Evolutionary conservation across 129 eudicot species (phyloP), one percentile per base, ranked within the genome.

Genomic region (Flaveria bidentis): DNA sequence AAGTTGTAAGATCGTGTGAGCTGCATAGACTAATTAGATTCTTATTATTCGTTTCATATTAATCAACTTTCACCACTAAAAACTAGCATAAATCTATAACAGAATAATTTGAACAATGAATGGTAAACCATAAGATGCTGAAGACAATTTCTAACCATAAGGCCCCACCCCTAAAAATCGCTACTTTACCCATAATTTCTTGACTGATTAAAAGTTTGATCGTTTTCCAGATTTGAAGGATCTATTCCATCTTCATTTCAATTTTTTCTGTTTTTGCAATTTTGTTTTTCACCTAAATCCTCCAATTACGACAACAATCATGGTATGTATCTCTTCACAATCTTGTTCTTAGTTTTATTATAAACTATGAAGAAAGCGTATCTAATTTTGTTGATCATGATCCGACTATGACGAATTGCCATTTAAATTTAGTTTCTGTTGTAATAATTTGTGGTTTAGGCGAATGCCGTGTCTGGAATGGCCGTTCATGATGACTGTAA

Each of bases 381-480:
- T 69, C 44, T 67, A 16, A 22, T 51, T 60, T 3, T 46, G 62
- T 30, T 73, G 49, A 51, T 53, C 68, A 72, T 63, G 78, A 72
- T 74, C 52, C 74, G 30, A 13, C 42, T 3, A 70, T 0, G 64
- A 49, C 26, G 72, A 8, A 7, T 53, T 57, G n/a, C 17, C 45
- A 47, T 28, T 28, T 78, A 68, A 10, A 36, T 53, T 58, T 47
- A 23, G 1, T 12, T 62, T 57, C 15, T 13, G 0, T 49, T 17
- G 64, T 57, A 70, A 72, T 80, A 76, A 50, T 64, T 36, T 58
- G 62, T 56, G 80, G 73, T 85, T 70, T 67, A 92, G 98, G 90
- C 98, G 77, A 92, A 92, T 5, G 85, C 94, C 57, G 86, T 85
- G 12, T 91, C 94, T 83, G 94, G 97, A 72, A 88, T 87, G 92